These are phyloP conservation scores for Turritis glabra DNA, from an alignment of 345 rosid genomes.

Conservation along the genomic window DNA sequence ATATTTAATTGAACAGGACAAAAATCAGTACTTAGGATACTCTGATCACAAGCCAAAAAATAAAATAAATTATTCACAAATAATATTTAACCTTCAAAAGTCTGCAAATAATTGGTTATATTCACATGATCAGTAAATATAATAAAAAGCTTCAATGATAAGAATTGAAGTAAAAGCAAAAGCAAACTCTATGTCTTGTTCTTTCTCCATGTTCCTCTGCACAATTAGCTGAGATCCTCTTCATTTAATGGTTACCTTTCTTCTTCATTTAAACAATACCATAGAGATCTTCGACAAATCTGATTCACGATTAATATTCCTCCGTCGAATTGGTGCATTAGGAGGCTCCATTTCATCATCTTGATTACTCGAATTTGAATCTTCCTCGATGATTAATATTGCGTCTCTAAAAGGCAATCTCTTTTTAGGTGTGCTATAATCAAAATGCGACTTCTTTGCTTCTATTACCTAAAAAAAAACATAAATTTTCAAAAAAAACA, in stretches of 20 bases:
- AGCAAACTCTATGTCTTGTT: constrained; percentile 24
- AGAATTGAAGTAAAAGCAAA: constrained; percentile 15
- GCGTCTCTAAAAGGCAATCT: constrained; percentile 15
- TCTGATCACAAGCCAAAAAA: constrained; percentile 24
- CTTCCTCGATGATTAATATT: not conserved
- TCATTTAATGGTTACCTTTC: no score
- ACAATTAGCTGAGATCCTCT: not conserved
- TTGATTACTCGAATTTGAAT: constrained; percentile 13
- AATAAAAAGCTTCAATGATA: constrained; percentile 22
- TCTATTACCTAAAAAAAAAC: constrained; percentile 29
- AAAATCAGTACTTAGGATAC: constrained; percentile 32
- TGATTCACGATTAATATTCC: not conserved
- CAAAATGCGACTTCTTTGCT: constrained; percentile 37
- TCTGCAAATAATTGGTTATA: constrained; percentile 34
- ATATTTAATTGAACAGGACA: constrained; percentile 1
- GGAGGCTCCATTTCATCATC: constrained; percentile 29
- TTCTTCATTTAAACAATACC: constrained; percentile 34
- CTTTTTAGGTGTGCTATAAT: constrained; percentile 36
- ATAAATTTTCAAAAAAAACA: no score
- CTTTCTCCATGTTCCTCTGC: constrained; percentile 20
- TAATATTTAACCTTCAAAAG: not conserved
- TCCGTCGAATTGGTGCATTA: constrained; percentile 33
- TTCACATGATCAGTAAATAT: constrained; percentile 37
- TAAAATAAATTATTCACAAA: not conserved
- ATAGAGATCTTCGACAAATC: constrained; percentile 35